phyloP scores from a whole-genome alignment of 192 early-diverging fungal genomes.

The Coemansia sp. region DNA sequence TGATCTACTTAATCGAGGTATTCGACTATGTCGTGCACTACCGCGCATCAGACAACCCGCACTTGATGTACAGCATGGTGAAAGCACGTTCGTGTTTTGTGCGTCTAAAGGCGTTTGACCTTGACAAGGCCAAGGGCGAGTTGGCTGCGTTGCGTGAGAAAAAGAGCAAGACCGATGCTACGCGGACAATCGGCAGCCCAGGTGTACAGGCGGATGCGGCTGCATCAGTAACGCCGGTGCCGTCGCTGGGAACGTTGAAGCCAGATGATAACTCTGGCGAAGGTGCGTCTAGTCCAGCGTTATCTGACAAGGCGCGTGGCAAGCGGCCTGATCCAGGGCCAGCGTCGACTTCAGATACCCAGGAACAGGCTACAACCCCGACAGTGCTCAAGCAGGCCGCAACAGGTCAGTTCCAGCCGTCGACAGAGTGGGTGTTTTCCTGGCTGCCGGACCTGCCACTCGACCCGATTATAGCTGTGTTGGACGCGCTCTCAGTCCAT shows the following conservation, averaged over 20 bases:
- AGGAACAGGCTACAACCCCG: not conserved
- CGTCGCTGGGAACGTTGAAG: conserved; percentile 1
- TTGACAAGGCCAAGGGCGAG: conserved; percentile 64
- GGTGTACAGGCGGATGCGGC: not conserved
- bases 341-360: conserved; percentile 5
- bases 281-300: conserved; percentile 29
- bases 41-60: conserved; percentile 77
- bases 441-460: conserved; percentile 75
- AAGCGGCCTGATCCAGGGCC: conserved; percentile 59
- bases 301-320: conserved; percentile 79
- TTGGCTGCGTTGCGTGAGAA: conserved; percentile 53
- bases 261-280: conserved; percentile 4
- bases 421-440: conserved; percentile 51
- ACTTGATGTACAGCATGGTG: conserved; percentile 79
- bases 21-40: conserved; percentile 86
- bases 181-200: conserved; percentile 36
- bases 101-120: conserved; percentile 65
- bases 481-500: conserved; percentile 65
- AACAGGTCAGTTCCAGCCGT: conserved; percentile 38
- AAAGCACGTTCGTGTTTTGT: conserved; percentile 71
- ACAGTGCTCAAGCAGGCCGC: not conserved
- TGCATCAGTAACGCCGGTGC: not conserved
- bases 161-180: conserved; percentile 44
- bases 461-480: conserved; percentile 62
- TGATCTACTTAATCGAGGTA: conserved; percentile 75